Conservation (phyloP, 2,329 filamentous ascomycete genomes). For the Akanthomyces muscarius region DNA sequence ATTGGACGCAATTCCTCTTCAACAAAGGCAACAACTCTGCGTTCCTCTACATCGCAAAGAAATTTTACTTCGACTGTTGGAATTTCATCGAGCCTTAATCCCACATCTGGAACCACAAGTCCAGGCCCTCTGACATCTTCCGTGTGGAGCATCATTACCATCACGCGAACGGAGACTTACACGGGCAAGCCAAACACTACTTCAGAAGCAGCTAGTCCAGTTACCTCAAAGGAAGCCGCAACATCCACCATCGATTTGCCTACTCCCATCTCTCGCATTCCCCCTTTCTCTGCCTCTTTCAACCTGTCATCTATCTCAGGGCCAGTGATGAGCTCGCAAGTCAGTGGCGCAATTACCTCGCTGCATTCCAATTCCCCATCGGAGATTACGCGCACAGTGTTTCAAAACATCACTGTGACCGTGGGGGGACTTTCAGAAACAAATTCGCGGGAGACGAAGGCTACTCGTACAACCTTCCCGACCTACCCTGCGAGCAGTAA, state of each 20-base stretch:
- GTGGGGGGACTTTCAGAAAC: background rate
- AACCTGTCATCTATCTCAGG: constrained; percentile 2
- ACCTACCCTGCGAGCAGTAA: background rate
- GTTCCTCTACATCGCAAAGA: background rate
- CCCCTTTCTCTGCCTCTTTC: constrained; percentile 3
- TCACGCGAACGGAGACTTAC: constrained; percentile 5
- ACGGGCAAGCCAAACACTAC: background rate
- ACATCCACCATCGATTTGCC: constrained; percentile 2
- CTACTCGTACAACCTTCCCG: background rate
- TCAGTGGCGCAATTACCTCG: background rate
- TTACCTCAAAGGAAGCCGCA: background rate
- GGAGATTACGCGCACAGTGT: background rate
- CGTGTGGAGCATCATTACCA: constrained; percentile 1
- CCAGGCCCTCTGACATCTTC: background rate
- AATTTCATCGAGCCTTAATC: background rate
- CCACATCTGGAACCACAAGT: background rate
- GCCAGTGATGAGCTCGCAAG: background rate
- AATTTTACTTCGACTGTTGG: background rate
- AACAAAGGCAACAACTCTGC: background rate
- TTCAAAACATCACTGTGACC: constrained; percentile 12
- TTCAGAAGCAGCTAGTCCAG: background rate
- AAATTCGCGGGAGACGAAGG: background rate
- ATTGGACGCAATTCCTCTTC: background rate
- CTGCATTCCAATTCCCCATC: background rate
- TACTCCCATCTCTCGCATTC: background rate